A percentile compares a stretch with the other conserved stretches of the same genome.
Evolutionary conservation across 805 yeast species (phyloP).

Genomic region (Yamadazyma ubonensis): DNA sequence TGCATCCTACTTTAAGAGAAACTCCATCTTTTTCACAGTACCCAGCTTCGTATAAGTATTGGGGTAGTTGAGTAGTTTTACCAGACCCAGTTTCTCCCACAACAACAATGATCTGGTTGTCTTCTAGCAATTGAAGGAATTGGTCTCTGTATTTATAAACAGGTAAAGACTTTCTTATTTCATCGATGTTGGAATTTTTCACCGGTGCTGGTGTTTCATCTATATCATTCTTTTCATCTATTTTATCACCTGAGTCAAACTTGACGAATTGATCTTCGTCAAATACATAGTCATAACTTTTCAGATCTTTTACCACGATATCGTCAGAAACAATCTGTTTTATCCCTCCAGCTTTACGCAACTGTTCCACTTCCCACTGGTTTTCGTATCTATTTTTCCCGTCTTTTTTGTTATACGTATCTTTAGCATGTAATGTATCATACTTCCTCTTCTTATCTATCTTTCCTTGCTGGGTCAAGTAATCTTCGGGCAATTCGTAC

Average conservation of each 20-base stretch:
- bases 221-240: conserved; percentile 7
- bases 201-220: not conserved
- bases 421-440: conserved; percentile 34
- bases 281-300: conserved; percentile 72
- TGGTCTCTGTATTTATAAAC: conserved; percentile 64
- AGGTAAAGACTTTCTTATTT: conserved; percentile 67
- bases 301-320: conserved; percentile 39
- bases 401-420: not conserved
- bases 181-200: conserved; percentile 30
- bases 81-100: conserved; percentile 95
- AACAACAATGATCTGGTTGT: conserved; percentile 67
- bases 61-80: conserved; percentile 92
- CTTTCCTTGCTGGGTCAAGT: conserved; percentile 49
- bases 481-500: conserved; percentile 59
- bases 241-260: conserved; percentile 21
- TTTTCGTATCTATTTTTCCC: conserved; percentile 24
- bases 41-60: conserved; percentile 80
- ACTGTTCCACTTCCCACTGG: conserved; percentile 57
- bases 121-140: conserved; percentile 56
- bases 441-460: conserved; percentile 56
- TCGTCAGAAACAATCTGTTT: conserved; percentile 32
- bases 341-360: conserved; percentile 31
- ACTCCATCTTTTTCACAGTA: conserved; percentile 48
- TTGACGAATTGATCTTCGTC: conserved; percentile 54
- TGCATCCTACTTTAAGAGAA: conserved; percentile 64